A percentile compares a stretch with the other conserved stretches of the same genome.
Conservation (phyloP, 441 rosid genomes). For the Sinapis alba region DNA sequence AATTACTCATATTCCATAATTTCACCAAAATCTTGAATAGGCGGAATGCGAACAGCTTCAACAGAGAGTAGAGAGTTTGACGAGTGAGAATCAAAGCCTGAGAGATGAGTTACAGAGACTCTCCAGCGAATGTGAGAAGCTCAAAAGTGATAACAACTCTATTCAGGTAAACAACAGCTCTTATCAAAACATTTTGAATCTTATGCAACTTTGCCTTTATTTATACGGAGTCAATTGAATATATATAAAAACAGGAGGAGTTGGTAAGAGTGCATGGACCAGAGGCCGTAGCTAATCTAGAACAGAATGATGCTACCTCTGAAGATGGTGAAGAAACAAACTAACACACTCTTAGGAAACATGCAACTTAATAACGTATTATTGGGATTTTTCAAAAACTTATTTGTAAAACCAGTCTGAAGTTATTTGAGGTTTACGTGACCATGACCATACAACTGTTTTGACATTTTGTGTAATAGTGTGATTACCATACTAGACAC, state of each 20-base stretch:
- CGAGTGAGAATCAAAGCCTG: conserved; percentile 64
- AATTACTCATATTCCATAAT: background rate
- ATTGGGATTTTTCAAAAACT: conserved; percentile 32
- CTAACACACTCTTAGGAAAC: conserved; percentile 35
- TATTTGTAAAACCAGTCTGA: conserved; percentile 32
- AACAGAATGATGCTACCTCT: conserved; percentile 43
- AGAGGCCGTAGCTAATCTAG: conserved; percentile 68
- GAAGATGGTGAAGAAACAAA: conserved; percentile 50
- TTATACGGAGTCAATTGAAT: background rate
- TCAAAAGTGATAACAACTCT: conserved; percentile 74
- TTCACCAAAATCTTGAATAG: conserved; percentile 40
- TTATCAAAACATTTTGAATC: background rate
- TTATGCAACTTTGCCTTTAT: background rate
- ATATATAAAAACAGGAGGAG: conserved; percentile 71
- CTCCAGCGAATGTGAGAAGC: conserved; percentile 86
- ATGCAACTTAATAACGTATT: conserved; percentile 11
- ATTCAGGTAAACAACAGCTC: conserved; percentile 58
- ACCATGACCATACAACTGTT: conserved; percentile 42
- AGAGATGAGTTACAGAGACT: conserved; percentile 82
- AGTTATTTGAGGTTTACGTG: conserved; percentile 34
- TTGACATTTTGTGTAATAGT: conserved; percentile 41
- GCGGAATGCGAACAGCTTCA: conserved; percentile 97
- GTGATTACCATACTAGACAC: conserved; percentile 26
- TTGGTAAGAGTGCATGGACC: conserved; percentile 68
- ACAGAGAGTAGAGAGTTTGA: conserved; percentile 67